Evolutionary conservation across 192 early-diverging fungal genomes (phyloP), one percentile per base, ranked within the genome.

Genomic region (Anaeromyces robustus): DNA sequence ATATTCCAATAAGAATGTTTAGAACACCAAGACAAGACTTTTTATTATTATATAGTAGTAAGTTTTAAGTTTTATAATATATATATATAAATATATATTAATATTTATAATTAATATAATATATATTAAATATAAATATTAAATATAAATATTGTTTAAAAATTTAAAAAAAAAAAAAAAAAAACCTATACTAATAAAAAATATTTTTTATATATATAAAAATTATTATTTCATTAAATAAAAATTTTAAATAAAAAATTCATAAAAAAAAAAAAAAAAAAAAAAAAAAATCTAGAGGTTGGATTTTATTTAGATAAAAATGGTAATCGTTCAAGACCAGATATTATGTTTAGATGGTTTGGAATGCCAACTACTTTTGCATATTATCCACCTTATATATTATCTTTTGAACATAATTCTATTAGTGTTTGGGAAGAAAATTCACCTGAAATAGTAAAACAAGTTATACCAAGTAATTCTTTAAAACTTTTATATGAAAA

Each of bases 271-370:
- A n/a, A n/a, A n/a, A n/a, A n/a, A n/a, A n/a, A n/a, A n/a, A n/a
- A n/a, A n/a, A n/a, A n/a, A n/a, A n/a, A n/a, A n/a, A n/a, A n/a
- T n/a, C n/a, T 83, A 94, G 96, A 96, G 85, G 92, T 96, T 85
- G 94, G 92, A 5, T 97, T 98, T 82, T 97, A 92, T 83, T 93
- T 98, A 59, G 94, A 97, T 85, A 92, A 93, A 81, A 90, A 92
- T 82, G 97, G 97, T 77, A 68, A 68, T 9, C 52, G 52, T 11
- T 68, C 52, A 68, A 68, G 52, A 68, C 52, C 52, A 68, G 52
- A 68, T 68, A 68, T 68, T 68, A 68, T 68, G 26, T 68, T 68
- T 68, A 68, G 52, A 68, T 68, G 52, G 52, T 68, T 68, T 68
- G 26, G 52, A 0, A n/a, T 9, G 2, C 52, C 52, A 4, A 68